Evolutionary conservation across 1,284 basidiomycete species (phyloP).

Genomic region (Singerocomus rubriflavus): DNA sequence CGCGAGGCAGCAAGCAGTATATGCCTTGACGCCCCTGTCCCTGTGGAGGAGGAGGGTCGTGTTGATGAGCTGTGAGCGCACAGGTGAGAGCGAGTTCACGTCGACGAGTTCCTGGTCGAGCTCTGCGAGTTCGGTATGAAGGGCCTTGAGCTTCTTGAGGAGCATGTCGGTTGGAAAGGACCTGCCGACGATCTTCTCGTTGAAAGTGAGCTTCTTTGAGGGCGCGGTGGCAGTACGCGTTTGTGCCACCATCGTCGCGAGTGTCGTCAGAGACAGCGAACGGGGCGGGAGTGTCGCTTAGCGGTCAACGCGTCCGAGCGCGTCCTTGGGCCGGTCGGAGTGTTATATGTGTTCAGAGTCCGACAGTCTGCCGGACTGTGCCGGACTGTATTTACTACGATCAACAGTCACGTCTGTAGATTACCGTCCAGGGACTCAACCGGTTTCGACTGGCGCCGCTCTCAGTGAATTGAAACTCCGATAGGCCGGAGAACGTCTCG

Average conservation of each 20-base stretch:
- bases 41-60: slow-evolving; percentile 87
- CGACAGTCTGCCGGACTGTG: slow-evolving; percentile 3
- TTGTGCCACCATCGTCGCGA: slow-evolving; percentile 60
- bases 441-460: background rate
- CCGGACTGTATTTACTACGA: background rate
- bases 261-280: slow-evolving; percentile 10
- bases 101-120: slow-evolving; percentile 90
- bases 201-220: slow-evolving; percentile 66
- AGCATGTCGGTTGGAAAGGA: slow-evolving; percentile 71
- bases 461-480: slow-evolving; percentile 1
- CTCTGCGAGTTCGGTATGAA: slow-evolving; percentile 79
- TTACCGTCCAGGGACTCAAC: no score
- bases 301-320: slow-evolving; percentile 11
- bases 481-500: background rate
- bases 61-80: slow-evolving; percentile 79
- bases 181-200: slow-evolving; percentile 75
- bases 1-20: slow-evolving; percentile 91
- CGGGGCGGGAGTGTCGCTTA: slow-evolving; percentile 5
- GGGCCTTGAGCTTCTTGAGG: slow-evolving; percentile 78
- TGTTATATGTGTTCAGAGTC: background rate
- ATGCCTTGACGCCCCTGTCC: slow-evolving; percentile 92
- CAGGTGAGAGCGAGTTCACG: slow-evolving; percentile 61
- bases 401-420: background rate
- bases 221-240: slow-evolving; percentile 56
- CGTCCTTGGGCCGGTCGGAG: slow-evolving; percentile 11